These are phyloP conservation scores for Thalassiosira delicatula DNA, from an alignment of 352 stramenopile species.

Conservation along the genomic window DNA sequence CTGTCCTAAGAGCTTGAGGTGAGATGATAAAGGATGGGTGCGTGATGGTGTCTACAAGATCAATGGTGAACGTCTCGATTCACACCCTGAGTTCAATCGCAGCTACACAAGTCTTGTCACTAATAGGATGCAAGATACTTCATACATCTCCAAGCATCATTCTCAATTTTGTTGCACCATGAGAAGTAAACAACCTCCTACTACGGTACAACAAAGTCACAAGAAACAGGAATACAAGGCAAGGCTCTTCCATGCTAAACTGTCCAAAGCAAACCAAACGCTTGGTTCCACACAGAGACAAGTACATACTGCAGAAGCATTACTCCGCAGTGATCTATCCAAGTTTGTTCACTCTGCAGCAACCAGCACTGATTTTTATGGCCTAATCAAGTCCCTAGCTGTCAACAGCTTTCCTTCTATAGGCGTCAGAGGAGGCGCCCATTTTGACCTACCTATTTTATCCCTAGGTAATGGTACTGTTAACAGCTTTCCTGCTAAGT, in stretches of 20 bases:
- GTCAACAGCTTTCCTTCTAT: not conserved
- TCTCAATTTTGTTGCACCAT: not conserved
- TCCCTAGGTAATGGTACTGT: no score
- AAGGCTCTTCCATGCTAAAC: not conserved
- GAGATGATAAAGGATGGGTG: not conserved
- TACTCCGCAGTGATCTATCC: no score
- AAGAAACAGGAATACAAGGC: no score
- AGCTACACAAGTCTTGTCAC: not conserved
- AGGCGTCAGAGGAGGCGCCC: no score
- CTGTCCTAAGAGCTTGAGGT: not conserved
- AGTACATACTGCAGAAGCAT: not conserved
- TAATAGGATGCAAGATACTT: not conserved
- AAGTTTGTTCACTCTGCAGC: not conserved
- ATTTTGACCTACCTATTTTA: no score
- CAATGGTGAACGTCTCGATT: not conserved
- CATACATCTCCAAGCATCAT: no score
- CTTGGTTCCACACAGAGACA: not conserved
- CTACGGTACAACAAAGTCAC: conserved; percentile 1
- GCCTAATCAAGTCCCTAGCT: not conserved
- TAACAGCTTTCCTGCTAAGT: no score
- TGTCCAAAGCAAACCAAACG: not conserved
- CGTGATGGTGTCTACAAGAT: not conserved
- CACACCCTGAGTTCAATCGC: conserved; percentile 2
- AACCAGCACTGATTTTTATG: not conserved
- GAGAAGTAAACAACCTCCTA: not conserved